Evolutionary conservation across 352 stramenopile genomes (phyloP), one percentile per base, ranked within the genome.

Genomic region (Globisporangium echinulatum): DNA sequence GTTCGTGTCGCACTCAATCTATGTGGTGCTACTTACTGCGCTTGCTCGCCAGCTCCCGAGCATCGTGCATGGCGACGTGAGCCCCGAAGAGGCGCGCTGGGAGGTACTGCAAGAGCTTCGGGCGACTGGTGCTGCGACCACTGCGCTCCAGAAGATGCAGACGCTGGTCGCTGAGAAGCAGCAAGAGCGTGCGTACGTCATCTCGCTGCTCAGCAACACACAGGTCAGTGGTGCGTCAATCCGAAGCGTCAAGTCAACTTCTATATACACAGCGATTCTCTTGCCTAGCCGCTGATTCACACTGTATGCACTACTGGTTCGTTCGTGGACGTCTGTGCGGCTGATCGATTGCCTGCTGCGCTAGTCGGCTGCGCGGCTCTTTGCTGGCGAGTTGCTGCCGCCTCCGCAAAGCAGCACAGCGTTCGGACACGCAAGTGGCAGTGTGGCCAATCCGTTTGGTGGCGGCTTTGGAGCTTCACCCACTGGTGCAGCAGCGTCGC

Each of bases 101-200:
- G 78, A 87, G 51, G 69, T 77, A 38, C 84, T 88, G 52, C 67
- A 83, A 50, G 74, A 88, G 54, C 58, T 86, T 40, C 85, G 86
- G 52, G 52, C 69, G 0, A 66, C 62, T 7, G 78, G 81, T 4
- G 76, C 60, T 37, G 77, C 66, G 43, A 43, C 62, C 8, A 74
- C 82, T 50, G 72, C 77, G 6, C 64, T 57, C 44, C 73, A 80
- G 52, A 70, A 63, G 39, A 54, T 90, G 48, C 69, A 85, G 43
- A 36, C 48, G 11, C 64, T 84, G 5, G 63, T 62, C 43, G 48
- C 33, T 1, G 76, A 88, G 60, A 77, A 82, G 66, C 74, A 84
- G 60, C 74, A 52, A 1, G 70, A 88, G 50, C 69, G 75, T 33
- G 73, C 82, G 42, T 72, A 73, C 15, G 69, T 87, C 15, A 43